A percentile compares a stretch with the other conserved stretches of the same genome.
These are phyloP conservation scores for Parmelia sp. DNA, from an alignment of 495 filamentous ascomycete species.

Conservation along the genomic window DNA sequence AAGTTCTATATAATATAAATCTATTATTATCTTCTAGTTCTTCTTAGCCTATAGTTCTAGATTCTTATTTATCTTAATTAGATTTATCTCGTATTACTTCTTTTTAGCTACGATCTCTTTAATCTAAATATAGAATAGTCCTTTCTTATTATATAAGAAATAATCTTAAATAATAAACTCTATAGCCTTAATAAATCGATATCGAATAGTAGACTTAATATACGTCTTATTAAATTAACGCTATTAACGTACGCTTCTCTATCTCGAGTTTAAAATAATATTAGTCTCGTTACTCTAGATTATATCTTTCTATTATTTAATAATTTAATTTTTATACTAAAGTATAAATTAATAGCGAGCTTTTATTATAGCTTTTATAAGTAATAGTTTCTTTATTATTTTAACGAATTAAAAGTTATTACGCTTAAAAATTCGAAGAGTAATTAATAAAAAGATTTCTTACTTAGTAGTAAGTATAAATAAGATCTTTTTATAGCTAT, in stretches of 20 bases:
- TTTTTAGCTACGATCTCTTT: background rate
- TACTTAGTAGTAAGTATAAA: background rate
- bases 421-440: background rate
- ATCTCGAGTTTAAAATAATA: background rate
- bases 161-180: background rate
- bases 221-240: background rate
- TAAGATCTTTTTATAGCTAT: background rate
- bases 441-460: background rate
- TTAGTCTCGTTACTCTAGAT: background rate
- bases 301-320: background rate
- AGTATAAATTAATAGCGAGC: background rate
- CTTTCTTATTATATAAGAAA: background rate
- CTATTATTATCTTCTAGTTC: background rate
- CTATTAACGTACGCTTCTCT: background rate
- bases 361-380: fast-evolving
- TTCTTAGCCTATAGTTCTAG: too few species aligned
- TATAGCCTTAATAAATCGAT: background rate
- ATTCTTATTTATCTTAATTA: background rate
- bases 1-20: background rate
- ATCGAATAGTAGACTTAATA: background rate
- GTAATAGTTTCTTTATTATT: background rate
- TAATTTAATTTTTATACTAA: background rate
- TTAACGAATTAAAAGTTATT: background rate
- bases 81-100: background rate
- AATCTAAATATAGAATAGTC: too few species aligned